Evolutionary conservation across 1,139 yeast genomes (phyloP).

Genomic region (Protomyces inundatus): DNA sequence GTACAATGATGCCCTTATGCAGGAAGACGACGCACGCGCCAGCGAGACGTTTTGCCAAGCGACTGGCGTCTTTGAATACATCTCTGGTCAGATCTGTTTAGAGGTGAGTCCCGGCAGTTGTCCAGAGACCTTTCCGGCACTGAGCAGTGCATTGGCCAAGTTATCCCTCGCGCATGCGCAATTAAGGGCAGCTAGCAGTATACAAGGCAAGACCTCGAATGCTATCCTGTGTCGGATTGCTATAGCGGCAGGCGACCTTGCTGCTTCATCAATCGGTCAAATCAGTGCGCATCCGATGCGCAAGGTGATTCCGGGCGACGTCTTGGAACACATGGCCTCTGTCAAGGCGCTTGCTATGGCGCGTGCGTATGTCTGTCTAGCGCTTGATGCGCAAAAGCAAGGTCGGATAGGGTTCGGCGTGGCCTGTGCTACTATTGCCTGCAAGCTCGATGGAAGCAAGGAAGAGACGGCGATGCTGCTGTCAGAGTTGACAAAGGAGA

Average conservation of each 20-base stretch:
- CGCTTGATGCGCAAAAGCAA: slow-evolving; percentile 2
- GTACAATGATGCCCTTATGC: slow-evolving; percentile 3
- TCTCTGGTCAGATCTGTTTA: neutral
- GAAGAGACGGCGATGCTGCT: neutral
- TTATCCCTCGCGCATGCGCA: slow-evolving; percentile 12
- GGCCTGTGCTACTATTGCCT: slow-evolving; percentile 8
- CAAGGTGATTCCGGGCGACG: neutral
- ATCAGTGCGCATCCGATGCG: slow-evolving; percentile 13
- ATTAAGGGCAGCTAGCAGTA: neutral
- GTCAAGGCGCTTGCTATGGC: slow-evolving; percentile 1
- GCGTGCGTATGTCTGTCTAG: slow-evolving; percentile 9
- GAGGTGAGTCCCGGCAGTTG: neutral
- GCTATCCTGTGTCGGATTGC: slow-evolving; percentile 13
- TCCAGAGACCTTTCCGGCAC: slow-evolving; percentile 16
- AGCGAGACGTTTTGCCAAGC: slow-evolving; percentile 4
- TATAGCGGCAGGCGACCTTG: slow-evolving; percentile 15
- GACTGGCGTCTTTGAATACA: slow-evolving; percentile 11
- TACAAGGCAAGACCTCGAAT: slow-evolving; percentile 4
- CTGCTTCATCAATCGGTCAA: slow-evolving; percentile 5
- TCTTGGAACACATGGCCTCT: neutral
- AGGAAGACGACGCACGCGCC: neutral
- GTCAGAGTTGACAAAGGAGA: slow-evolving; percentile 2
- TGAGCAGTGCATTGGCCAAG: neutral
- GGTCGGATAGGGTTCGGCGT: slow-evolving; percentile 12
- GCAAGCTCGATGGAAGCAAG: neutral